phyloP scores from a whole-genome alignment of 2,329 filamentous ascomycete genomes.

The Trichoderma sp. region DNA sequence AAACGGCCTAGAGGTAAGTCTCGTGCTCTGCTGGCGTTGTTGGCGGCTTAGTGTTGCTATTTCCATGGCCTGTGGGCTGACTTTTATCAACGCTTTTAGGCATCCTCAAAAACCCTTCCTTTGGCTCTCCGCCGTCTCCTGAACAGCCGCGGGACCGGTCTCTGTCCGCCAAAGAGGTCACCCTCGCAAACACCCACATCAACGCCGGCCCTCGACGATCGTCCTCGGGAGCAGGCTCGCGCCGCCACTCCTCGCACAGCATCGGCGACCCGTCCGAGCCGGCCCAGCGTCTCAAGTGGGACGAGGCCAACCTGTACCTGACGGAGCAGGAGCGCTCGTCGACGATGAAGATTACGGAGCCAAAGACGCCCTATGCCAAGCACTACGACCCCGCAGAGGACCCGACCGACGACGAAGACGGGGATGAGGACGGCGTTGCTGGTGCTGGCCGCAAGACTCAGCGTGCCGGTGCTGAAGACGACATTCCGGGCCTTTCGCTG shows the following conservation, averaged over 20 bases:
- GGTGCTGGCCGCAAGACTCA: conserved; percentile 35
- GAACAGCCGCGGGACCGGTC: conserved; percentile 41
- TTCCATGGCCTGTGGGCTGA: not conserved
- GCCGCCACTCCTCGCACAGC: conserved; percentile 66
- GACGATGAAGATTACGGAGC: conserved; percentile 99
- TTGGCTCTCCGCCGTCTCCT: conserved; percentile 58
- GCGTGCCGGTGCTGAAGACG: conserved; percentile 58
- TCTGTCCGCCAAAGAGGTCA: conserved; percentile 78
- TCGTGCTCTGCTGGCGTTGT: not conserved
- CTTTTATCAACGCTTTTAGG: conserved; percentile 53
- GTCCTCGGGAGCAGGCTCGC: conserved; percentile 68
- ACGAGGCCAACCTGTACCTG: conserved; percentile 95
- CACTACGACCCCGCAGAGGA: conserved; percentile 91
- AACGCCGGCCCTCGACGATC: conserved; percentile 91
- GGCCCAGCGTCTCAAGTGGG: conserved; percentile 88
- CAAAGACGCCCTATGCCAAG: conserved; percentile 93
- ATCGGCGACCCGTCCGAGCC: conserved; percentile 49
- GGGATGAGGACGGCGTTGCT: conserved; percentile 33
- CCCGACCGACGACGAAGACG: conserved; percentile 69
- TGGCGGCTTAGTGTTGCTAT: not conserved
- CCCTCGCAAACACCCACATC: conserved; percentile 88
- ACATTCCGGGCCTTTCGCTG: conserved; percentile 89
- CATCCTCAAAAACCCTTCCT: conserved; percentile 86
- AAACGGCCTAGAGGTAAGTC: conserved; percentile 50
- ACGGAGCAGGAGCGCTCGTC: conserved; percentile 93